phyloP scores from a whole-genome alignment of 495 filamentous ascomycete genomes.

The Penicillium manginii region DNA sequence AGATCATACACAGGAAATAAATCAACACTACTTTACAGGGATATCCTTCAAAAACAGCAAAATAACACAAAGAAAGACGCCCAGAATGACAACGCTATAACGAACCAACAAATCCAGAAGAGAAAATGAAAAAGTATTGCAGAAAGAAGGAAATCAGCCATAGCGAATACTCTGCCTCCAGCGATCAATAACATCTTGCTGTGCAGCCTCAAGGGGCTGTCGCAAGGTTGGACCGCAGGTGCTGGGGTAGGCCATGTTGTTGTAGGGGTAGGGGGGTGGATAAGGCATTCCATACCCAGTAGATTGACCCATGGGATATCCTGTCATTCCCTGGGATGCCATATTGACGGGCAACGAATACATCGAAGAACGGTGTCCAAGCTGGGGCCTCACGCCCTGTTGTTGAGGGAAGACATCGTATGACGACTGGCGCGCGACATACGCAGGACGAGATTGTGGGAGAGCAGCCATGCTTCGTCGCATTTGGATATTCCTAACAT shows the following conservation, averaged over 20 bases:
- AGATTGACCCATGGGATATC: conserved; percentile 27
- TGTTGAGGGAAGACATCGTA: conserved; percentile 28
- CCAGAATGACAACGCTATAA: conserved; percentile 28
- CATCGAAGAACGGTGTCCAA: conserved; percentile 38
- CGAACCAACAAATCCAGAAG: conserved; percentile 11
- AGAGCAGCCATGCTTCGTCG: conserved; percentile 73
- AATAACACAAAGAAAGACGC: conserved; percentile 15
- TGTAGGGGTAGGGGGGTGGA: conserved; percentile 34
- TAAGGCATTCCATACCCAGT: conserved; percentile 33
- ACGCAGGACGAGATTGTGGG: conserved; percentile 58
- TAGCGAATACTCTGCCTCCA: conserved; percentile 80
- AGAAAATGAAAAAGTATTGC: conserved; percentile 14
- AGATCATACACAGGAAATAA: conserved; percentile 9
- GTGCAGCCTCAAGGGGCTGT: conserved; percentile 53
- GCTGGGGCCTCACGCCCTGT: conserved; percentile 16
- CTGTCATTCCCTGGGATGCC: conserved; percentile 18
- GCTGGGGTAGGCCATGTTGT: conserved; percentile 35
- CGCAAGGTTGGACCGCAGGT: conserved; percentile 34
- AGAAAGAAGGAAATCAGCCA: conserved; percentile 6
- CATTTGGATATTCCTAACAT: conserved; percentile 36
- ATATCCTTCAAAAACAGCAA: conserved; percentile 21
- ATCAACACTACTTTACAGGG: conserved; percentile 27
- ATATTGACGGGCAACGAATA: conserved; percentile 33
- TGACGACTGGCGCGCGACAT: conserved; percentile 33
- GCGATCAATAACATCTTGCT: conserved; percentile 81